These are phyloP conservation scores for Saccharomyces hybrid DNA, from an alignment of 1,139 yeast species.

Conservation along the genomic window DNA sequence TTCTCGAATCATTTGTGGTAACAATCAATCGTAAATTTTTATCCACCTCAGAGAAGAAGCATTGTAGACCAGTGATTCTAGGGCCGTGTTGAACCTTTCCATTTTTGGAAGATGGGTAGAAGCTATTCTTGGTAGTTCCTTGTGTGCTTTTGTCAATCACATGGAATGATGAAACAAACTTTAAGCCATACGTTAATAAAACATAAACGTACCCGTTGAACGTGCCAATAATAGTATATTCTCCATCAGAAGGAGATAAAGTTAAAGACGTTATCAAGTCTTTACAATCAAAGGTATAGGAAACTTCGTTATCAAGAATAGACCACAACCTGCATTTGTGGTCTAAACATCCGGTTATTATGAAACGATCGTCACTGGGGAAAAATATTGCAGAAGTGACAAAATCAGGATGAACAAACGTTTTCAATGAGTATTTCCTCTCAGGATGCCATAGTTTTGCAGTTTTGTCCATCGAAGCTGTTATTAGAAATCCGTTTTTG, in stretches of 20 bases:
- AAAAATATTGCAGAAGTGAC: constrained; percentile 79
- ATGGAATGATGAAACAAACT: constrained; percentile 47
- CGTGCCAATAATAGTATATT: constrained; percentile 65
- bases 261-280: constrained; percentile 29
- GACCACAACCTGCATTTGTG: constrained; percentile 74
- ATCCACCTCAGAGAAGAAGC: constrained; percentile 20
- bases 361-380: constrained; percentile 81
- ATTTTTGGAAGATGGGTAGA: constrained; percentile 3
- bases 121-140: constrained; percentile 10
- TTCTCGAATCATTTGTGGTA: constrained; percentile 74
- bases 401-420: constrained; percentile 69
- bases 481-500: constrained; percentile 67
- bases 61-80: constrained; percentile 44
- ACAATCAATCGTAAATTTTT: constrained; percentile 36
- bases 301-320: constrained; percentile 59
- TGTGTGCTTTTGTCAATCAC: constrained; percentile 33
- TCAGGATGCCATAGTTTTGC: constrained; percentile 82
- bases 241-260: constrained; percentile 39
- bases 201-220: constrained; percentile 65
- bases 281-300: constrained; percentile 25
- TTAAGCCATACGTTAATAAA: constrained; percentile 59
- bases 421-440: constrained; percentile 51
- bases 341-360: constrained; percentile 76
- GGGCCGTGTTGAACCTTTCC: constrained; percentile 31
- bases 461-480: constrained; percentile 82